Conservation (phyloP, 148 eudicot species). For the Salicornia ramosissima region DNA sequence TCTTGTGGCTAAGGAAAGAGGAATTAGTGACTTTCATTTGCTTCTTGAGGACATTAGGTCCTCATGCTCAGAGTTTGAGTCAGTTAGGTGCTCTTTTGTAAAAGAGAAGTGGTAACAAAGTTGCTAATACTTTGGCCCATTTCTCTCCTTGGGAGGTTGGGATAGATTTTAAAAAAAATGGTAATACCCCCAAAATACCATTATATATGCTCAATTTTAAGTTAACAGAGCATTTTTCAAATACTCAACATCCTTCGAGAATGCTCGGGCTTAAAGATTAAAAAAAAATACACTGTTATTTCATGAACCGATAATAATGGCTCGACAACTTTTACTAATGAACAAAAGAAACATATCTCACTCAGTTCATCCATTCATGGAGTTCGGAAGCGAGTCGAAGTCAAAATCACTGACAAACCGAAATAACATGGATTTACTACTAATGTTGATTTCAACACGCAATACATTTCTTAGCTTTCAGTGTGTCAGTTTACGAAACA, state of each 20-base stretch:
- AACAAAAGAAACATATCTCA: slow-evolving; percentile 14
- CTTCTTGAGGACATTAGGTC: too few relatives aligned
- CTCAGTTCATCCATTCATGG: too few relatives aligned
- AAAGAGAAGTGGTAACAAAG: too few relatives aligned
- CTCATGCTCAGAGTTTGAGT: too few relatives aligned
- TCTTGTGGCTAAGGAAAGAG: too few relatives aligned
- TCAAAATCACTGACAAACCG: not conserved
- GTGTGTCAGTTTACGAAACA: not conserved
- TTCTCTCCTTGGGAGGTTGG: too few relatives aligned
- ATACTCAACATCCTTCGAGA: not conserved
- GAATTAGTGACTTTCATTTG: too few relatives aligned
- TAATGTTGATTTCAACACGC: slow-evolving; percentile 5
- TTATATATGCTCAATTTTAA: not conserved
- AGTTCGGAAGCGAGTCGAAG: not conserved
- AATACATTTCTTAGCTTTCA: not conserved
- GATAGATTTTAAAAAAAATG: too few relatives aligned
- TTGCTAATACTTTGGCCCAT: too few relatives aligned
- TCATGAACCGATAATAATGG: not conserved
- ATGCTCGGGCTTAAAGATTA: not conserved
- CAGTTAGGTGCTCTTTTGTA: too few relatives aligned
- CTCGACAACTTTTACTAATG: not conserved
- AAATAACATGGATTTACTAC: not conserved
- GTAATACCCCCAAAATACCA: not conserved
- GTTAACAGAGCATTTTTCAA: not conserved
- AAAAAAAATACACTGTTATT: slow-evolving; percentile 1